Conservation (phyloP, 306 rosid species). For the Betula pendula region DNA sequence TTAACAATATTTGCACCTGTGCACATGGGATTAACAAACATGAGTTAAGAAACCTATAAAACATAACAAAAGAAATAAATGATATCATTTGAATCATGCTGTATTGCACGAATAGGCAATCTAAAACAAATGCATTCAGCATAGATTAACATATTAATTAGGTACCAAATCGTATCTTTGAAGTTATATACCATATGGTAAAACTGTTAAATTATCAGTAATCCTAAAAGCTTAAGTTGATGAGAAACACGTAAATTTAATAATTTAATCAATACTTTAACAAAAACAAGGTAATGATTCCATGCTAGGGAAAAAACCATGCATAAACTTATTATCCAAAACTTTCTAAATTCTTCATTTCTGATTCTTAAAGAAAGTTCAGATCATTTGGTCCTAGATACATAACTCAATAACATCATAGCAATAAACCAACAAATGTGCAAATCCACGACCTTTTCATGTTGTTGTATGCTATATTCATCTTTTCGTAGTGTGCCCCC, state of each 20-base stretch:
- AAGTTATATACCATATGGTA: background rate
- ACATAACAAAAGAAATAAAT: too few species aligned
- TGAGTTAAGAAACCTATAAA: too few species aligned
- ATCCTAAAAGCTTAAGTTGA: too few species aligned
- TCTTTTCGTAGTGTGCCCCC: too few species aligned
- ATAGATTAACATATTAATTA: background rate
- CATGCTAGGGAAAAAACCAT: background rate
- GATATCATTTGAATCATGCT: too few species aligned
- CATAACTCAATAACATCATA: background rate
- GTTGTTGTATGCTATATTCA: background rate
- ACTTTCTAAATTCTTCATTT: background rate
- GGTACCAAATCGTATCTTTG: background rate
- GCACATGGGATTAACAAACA: too few species aligned
- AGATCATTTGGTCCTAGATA: slow-evolving; percentile 11
- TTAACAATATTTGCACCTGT: too few species aligned
- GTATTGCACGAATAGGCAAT: too few species aligned
- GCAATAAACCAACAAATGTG: background rate
- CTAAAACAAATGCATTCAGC: background rate
- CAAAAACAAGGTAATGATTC: background rate
- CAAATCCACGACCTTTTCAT: slow-evolving; percentile 11
- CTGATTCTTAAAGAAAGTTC: slow-evolving; percentile 1
- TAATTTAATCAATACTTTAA: too few species aligned
- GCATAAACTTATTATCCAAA: background rate
- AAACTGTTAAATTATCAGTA: too few species aligned
- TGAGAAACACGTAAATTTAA: too few species aligned